A percentile compares a stretch with the other conserved stretches of the same genome.
Evolutionary conservation across 2,329 filamentous ascomycete species (phyloP).

Genomic region (Apiospora koreana): DNA sequence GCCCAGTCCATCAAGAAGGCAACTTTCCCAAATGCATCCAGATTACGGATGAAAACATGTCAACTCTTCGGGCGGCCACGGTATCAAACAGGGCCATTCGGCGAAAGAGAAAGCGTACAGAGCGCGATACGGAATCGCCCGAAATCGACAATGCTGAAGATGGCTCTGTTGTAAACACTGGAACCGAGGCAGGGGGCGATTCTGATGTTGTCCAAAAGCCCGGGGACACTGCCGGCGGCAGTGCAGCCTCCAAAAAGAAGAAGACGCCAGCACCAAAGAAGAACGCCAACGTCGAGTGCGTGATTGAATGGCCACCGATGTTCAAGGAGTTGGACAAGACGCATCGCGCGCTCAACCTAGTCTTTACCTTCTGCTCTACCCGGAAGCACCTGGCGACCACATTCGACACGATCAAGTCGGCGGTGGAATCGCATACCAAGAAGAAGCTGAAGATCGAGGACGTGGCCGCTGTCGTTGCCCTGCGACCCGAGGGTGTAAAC

Average conservation of each 20-base stretch:
- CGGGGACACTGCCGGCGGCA: slow-evolving; percentile 7
- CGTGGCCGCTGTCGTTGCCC: slow-evolving; percentile 76
- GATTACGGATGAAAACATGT: slow-evolving; percentile 33
- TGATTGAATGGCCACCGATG: slow-evolving; percentile 68
- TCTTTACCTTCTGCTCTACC: slow-evolving; percentile 93
- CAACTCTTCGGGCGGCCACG: slow-evolving; percentile 48
- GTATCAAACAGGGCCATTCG: slow-evolving; percentile 41
- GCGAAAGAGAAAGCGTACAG: slow-evolving; percentile 40
- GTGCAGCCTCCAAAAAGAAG: slow-evolving; percentile 15
- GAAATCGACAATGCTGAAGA: slow-evolving; percentile 12
- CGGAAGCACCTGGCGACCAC: slow-evolving; percentile 91
- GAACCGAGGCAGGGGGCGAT: neutral
- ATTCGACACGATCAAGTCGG: slow-evolving; percentile 80
- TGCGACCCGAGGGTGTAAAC: slow-evolving; percentile 76
- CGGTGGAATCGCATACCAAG: slow-evolving; percentile 82
- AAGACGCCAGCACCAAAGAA: slow-evolving; percentile 17
- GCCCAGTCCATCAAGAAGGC: neutral
- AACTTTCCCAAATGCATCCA: neutral
- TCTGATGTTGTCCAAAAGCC: neutral
- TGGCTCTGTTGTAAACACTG: slow-evolving; percentile 7
- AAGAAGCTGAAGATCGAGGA: slow-evolving; percentile 71
- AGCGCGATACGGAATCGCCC: slow-evolving; percentile 22
- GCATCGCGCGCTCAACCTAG: slow-evolving; percentile 84
- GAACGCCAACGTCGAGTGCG: slow-evolving; percentile 30
- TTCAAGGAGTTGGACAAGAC: slow-evolving; percentile 75